Percentiles rank a stretch among this genome's conserved stretches.
These are phyloP conservation scores for Xylariaceae sp. DNA, from an alignment of 2,329 filamentous ascomycete species.

Conservation along the genomic window DNA sequence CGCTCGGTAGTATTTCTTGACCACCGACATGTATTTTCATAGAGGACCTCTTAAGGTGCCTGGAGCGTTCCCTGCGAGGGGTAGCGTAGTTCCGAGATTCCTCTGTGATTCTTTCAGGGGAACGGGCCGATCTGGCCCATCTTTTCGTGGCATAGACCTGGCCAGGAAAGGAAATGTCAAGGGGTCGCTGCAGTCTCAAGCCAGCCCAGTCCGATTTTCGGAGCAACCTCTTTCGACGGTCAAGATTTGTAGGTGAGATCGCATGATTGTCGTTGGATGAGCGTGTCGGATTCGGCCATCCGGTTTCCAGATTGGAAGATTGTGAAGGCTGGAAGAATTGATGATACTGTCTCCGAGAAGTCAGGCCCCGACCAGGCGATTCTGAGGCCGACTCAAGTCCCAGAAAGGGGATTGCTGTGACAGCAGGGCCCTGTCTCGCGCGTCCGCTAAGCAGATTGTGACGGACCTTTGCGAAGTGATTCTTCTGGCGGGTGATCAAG, in stretches of 20 bases:
- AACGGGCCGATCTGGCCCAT: constrained; percentile 22
- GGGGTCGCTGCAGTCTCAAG: constrained; percentile 31
- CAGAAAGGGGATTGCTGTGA: constrained; percentile 30
- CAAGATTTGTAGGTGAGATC: constrained; percentile 12
- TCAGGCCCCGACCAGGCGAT: background rate
- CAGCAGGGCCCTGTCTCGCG: constrained; percentile 29
- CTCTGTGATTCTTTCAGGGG: constrained; percentile 7
- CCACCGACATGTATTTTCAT: constrained; percentile 35
- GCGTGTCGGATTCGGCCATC: background rate
- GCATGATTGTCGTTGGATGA: constrained; percentile 1
- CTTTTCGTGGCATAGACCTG: constrained; percentile 20
- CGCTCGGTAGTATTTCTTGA: constrained; percentile 29
- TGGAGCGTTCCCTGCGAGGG: background rate
- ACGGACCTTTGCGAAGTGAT: constrained; percentile 43
- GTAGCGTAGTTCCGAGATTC: constrained; percentile 7
- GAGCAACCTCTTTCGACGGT: constrained; percentile 31
- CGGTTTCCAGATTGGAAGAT: constrained; percentile 15
- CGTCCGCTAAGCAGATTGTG: constrained; percentile 29
- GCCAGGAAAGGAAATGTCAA: constrained; percentile 29
- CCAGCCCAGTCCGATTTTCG: constrained; percentile 34
- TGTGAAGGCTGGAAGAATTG: constrained; percentile 19
- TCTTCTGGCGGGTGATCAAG: constrained; percentile 38
- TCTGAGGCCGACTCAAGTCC: constrained; percentile 7
- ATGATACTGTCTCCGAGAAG: constrained; percentile 7
- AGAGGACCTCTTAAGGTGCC: constrained; percentile 1